Base-by-base conservation (phyloP, 352 stramenopile genomes). In the Phytophthora melonis region DNA sequence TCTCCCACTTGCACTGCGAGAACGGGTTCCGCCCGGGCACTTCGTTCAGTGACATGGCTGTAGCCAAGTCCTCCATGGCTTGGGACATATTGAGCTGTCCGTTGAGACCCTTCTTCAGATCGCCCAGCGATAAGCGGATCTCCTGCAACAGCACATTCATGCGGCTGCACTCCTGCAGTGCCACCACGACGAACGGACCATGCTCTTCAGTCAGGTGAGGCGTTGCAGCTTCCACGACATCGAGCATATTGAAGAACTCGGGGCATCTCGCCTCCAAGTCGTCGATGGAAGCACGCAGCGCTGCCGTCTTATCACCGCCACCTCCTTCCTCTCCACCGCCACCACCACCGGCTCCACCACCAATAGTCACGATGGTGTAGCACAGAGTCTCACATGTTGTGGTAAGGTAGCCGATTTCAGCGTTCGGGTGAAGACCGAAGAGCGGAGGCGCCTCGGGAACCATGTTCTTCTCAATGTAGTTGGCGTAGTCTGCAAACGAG, bases 21-120 rank as follows among this genome's bases (percentile, higher is more conserved):
- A 99, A 99, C 25, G 96, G 93, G 58, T 98, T 99, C 8, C 96
- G 86, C 36, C 93, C 95, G 55, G 96, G 97, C 77, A 98, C 95
- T 79, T 99, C 87, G 78, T 99, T 98, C 19, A 99, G 81, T 10
- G 78, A 75, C 69, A 99, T 97, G 9, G 95, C 94, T 36, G 82
- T 97, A 23, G 90, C 90, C 32, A 98, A 83, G 71, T 98, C 95
- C 69, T 98, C 95, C 94, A 98, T 98, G 7, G 91, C 79, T 63
- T 97, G 90, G 13, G 92, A 98, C 93, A 98, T 98, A 86, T 99
- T 99, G 13, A 98, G 84, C 70, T 99, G 93, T 3, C 96, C 97
- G 63, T 98, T 98, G 3, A 99, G 80, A 34, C 95, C 97, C 66
- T 99, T 99, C 71, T 99, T 97, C 47, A 99, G 79, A 57, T 99